These are phyloP conservation scores for Quercus berberidifolia DNA, from an alignment of 306 rosid species.

Conservation along the genomic window DNA sequence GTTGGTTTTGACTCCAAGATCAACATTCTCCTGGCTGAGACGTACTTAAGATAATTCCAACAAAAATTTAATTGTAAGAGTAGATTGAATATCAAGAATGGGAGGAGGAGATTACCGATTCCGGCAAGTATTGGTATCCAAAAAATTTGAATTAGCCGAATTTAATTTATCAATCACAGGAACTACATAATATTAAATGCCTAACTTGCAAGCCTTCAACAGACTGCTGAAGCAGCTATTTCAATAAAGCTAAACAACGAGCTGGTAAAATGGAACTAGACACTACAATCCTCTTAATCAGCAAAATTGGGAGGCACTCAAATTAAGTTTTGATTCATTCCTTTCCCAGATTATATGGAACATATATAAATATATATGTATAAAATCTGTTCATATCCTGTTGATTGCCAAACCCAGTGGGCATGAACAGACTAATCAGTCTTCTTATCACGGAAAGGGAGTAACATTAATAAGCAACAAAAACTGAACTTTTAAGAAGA, in stretches of 20 bases:
- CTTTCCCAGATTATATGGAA: not conserved
- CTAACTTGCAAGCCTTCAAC: not conserved
- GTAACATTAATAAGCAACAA: not conserved
- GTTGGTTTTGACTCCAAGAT: not conserved
- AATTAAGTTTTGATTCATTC: not conserved
- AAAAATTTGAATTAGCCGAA: not conserved
- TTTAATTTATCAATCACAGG: not conserved
- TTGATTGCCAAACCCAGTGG: not conserved
- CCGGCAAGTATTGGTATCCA: not conserved
- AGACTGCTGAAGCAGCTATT: not conserved
- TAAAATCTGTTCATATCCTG: not conserved
- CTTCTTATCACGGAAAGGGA: not conserved
- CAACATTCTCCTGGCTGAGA: not conserved
- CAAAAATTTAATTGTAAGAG: not conserved
- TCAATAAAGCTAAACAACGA: not conserved
- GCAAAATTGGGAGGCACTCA: not conserved
- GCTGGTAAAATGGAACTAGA: not conserved
- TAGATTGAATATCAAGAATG: not conserved
- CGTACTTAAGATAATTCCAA: not conserved
- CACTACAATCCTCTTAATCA: not conserved
- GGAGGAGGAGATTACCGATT: not conserved
- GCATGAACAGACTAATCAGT: not conserved
- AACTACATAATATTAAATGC: not conserved
- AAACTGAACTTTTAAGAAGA: not conserved
- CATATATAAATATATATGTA: not conserved